phyloP scores from a whole-genome alignment of 2,329 filamentous ascomycete genomes.

The Ophioceras dolichostomum region DNA sequence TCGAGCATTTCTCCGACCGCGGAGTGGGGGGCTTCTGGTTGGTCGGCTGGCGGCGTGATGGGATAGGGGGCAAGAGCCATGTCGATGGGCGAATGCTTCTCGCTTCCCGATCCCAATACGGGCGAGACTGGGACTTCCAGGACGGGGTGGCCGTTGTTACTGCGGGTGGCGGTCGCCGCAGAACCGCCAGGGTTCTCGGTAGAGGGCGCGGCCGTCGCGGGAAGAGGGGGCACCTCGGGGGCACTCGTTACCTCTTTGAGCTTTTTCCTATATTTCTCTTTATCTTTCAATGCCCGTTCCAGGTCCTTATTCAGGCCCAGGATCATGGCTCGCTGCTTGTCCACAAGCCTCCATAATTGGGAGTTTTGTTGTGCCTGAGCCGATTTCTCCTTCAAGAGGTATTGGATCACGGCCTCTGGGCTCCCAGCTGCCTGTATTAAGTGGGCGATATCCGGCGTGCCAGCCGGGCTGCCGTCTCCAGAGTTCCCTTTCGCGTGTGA shows the following conservation, averaged over 20 bases:
- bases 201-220: too few relatives aligned
- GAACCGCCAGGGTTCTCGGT: too few relatives aligned
- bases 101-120: constrained; percentile 34
- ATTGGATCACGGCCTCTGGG: constrained; percentile 76
- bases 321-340: constrained; percentile 93
- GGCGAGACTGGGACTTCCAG: constrained; percentile 33
- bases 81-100: constrained; percentile 46
- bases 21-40: constrained; percentile 24
- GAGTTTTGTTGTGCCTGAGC: constrained; percentile 79
- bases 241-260: constrained; percentile 58
- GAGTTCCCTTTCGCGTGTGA: constrained; percentile 44
- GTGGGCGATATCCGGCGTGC: constrained; percentile 61
- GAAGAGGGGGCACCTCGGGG: constrained; percentile 17
- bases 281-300: constrained; percentile 82
- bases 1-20: constrained; percentile 39
- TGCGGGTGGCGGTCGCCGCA: too few relatives aligned
- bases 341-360: constrained; percentile 89
- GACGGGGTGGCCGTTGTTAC: too few relatives aligned
- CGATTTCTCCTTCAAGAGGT: constrained; percentile 83
- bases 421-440: constrained; percentile 79
- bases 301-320: constrained; percentile 89
- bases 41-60: constrained; percentile 49
- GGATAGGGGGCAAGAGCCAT: constrained; percentile 49
- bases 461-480: constrained; percentile 40
- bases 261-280: constrained; percentile 86